Conservation (phyloP, 192 early-diverging fungal species). For the Coemansia asiatica region DNA sequence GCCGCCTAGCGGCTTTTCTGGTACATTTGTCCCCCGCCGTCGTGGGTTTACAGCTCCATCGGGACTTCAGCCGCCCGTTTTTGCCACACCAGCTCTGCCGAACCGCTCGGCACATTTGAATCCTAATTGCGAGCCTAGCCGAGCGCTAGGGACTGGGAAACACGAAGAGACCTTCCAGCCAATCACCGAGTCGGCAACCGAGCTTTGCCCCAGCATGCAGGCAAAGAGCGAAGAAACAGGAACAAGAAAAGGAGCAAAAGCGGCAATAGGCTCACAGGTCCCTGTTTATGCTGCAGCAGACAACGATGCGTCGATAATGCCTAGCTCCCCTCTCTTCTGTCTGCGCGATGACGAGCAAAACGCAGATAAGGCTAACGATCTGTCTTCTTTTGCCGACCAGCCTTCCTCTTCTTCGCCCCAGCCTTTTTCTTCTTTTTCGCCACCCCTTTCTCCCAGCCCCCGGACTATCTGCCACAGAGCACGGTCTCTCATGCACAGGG, state of each 20-base stretch:
- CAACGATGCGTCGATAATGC: background rate
- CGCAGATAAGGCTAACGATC: background rate
- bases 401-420: constrained; percentile 13
- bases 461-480: constrained; percentile 49
- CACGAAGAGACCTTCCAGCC: background rate
- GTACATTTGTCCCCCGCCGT: constrained; percentile 28
- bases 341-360: background rate
- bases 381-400: background rate
- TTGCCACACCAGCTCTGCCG: constrained; percentile 1
- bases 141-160: background rate
- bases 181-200: background rate
- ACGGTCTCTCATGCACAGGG: constrained; percentile 35
- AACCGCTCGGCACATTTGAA: background rate
- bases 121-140: background rate
- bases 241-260: background rate
- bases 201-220: background rate
- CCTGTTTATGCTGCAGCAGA: constrained; percentile 12
- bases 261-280: background rate
- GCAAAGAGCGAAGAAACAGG: background rate
- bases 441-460: constrained; percentile 32
- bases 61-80: constrained; percentile 21
- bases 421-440: constrained; percentile 51
- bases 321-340: background rate
- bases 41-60: constrained; percentile 46
- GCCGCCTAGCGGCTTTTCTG: constrained; percentile 38